phyloP scores from a whole-genome alignment of 1,284 basidiomycete species.

The Heterobasidion irregulare region DNA sequence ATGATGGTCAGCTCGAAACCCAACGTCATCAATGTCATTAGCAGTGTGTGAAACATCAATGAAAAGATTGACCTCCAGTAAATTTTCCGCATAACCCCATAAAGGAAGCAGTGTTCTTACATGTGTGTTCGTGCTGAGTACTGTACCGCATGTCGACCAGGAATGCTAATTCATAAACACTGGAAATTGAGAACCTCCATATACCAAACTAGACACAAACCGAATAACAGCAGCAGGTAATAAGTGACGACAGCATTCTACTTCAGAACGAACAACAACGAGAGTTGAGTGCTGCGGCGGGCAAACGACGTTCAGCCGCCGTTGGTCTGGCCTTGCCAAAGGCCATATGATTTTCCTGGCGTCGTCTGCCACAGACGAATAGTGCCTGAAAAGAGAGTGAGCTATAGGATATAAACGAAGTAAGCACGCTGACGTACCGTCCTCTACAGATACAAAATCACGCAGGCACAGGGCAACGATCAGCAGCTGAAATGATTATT shows the following conservation, averaged over 20 bases:
- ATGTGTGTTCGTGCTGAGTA: too few species aligned
- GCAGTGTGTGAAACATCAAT: neutral
- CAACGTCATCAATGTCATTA: too few species aligned
- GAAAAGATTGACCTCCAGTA: too few species aligned
- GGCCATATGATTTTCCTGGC: conserved; percentile 87
- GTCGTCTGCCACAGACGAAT: conserved; percentile 96
- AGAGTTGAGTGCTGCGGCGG: too few species aligned
- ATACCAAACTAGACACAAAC: neutral
- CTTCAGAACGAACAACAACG: too few species aligned
- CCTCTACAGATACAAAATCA: conserved; percentile 40
- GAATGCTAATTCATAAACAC: too few species aligned
- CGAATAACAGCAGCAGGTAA: neutral
- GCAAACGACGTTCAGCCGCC: conserved; percentile 25
- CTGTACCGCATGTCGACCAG: too few species aligned
- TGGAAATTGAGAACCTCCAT: neutral
- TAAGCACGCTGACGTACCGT: conserved; percentile 39
- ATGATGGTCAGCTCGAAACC: too few species aligned
- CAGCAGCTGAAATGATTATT: conserved; percentile 10
- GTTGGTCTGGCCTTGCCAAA: conserved; percentile 75
- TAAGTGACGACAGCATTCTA: conserved; percentile 1
- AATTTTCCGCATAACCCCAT: too few species aligned
- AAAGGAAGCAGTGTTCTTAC: too few species aligned
- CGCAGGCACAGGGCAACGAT: conserved; percentile 4
- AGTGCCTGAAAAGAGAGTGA: conserved; percentile 47
- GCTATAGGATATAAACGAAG: neutral